Conservation (phyloP, 192 early-diverging fungal species). For the Backusella sp. region DNA sequence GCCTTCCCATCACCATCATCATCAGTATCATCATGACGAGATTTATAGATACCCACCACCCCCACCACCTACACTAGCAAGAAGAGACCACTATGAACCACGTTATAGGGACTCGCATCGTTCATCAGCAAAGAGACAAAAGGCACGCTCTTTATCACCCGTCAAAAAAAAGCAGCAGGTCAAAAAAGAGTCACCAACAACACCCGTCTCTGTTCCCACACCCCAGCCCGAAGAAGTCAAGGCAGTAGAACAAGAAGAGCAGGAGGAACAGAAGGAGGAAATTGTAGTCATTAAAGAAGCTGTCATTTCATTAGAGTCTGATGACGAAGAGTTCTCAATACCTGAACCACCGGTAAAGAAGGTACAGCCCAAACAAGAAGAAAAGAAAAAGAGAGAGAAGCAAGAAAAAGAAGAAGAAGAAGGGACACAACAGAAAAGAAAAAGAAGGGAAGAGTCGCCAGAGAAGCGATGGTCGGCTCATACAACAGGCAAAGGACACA, state of each 20-base stretch:
- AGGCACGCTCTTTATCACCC: not conserved
- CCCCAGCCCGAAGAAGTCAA: not conserved
- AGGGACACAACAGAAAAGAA: not conserved
- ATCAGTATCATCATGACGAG: not conserved
- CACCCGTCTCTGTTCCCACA: not conserved
- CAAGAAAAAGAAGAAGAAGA: not conserved
- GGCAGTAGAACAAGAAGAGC: not conserved
- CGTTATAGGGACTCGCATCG: not conserved
- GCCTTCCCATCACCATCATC: not conserved
- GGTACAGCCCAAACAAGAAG: not conserved
- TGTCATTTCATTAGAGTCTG: not conserved
- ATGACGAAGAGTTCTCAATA: constrained; percentile 4
- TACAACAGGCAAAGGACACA: not conserved
- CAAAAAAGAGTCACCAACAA: not conserved
- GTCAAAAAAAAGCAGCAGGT: not conserved
- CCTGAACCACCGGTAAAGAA: not conserved
- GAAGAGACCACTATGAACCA: constrained; percentile 1
- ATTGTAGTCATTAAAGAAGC: not conserved
- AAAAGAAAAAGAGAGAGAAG: not conserved
- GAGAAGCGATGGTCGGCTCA: not conserved
- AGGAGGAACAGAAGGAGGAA: not conserved
- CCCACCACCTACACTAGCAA: not conserved
- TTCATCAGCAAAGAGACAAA: not conserved
- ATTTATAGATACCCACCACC: not conserved
- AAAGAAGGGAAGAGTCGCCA: not conserved